Conservation (phyloP, 2,329 filamentous ascomycete genomes). For the Trichoderma simmonsii region DNA sequence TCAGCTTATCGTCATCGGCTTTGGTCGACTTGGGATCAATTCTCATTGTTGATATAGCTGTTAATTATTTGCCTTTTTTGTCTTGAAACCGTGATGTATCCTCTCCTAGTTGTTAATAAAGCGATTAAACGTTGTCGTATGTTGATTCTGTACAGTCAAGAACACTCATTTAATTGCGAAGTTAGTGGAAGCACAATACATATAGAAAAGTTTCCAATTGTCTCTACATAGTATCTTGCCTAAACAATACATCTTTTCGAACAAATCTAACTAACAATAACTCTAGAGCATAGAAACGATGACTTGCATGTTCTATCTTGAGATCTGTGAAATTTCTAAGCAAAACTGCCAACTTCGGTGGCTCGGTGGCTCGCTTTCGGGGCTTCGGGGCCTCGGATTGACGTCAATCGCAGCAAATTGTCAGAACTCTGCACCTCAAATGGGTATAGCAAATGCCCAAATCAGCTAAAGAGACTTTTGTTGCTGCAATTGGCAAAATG, state of each 20-base stretch:
- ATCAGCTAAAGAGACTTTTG: background rate
- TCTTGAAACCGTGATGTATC: background rate
- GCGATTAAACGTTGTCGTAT: background rate
- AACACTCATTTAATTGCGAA: background rate
- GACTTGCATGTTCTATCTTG: background rate
- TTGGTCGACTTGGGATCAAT: background rate
- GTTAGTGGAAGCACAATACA: background rate
- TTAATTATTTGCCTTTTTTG: background rate
- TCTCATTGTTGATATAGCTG: background rate
- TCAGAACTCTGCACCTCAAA: background rate
- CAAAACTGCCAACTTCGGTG: background rate
- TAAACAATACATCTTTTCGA: background rate
- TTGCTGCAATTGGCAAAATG: background rate
- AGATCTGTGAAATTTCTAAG: background rate
- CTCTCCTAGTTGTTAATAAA: background rate
- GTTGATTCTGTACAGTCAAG: background rate
- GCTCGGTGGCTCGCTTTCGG: background rate
- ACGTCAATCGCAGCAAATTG: background rate
- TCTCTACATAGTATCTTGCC: background rate
- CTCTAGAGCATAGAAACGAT: background rate
- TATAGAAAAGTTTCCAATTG: background rate
- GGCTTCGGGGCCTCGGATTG: background rate
- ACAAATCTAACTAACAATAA: background rate
- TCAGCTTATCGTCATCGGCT: background rate
- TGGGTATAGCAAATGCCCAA: background rate